phyloP scores from a whole-genome alignment of 768 basidiomycete genomes.

The Suillus plorans region DNA sequence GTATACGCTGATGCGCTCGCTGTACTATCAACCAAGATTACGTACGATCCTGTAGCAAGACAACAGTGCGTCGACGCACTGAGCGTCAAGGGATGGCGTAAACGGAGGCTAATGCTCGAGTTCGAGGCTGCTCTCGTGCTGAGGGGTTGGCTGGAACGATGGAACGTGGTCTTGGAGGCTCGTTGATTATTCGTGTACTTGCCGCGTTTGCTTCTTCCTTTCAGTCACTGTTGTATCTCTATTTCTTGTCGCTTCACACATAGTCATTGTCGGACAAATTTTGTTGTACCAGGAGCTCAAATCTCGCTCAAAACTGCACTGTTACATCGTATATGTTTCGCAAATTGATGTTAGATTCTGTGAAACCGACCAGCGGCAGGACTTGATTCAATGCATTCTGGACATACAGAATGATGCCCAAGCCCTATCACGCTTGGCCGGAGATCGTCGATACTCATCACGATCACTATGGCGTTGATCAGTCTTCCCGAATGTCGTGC shows the following conservation, averaged over 20 bases:
- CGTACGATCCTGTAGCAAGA: slow-evolving; percentile 14
- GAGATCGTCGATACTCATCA: too few species aligned
- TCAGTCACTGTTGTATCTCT: background rate
- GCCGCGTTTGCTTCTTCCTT: background rate
- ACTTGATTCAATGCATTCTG: too few species aligned
- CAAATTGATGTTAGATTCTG: too few species aligned
- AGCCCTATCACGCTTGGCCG: too few species aligned
- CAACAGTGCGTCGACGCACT: slow-evolving; percentile 15
- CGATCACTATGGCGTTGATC: too few species aligned
- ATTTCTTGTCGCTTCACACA: background rate
- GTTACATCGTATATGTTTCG: too few species aligned
- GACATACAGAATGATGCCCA: too few species aligned
- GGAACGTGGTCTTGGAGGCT: slow-evolving; percentile 31
- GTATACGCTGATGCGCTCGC: slow-evolving; percentile 24
- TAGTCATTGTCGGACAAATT: background rate
- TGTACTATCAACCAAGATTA: slow-evolving; percentile 10
- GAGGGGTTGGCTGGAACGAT: slow-evolving; percentile 44
- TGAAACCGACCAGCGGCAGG: too few species aligned
- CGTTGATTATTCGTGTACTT: background rate
- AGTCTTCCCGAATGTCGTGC: too few species aligned
- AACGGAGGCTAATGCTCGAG: slow-evolving; percentile 43
- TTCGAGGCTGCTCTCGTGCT: slow-evolving; percentile 55
- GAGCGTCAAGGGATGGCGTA: slow-evolving; percentile 43
- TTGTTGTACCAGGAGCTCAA: background rate
- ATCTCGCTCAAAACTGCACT: too few species aligned